Conservation (phyloP, 129 eudicot species). For the Calendula officinalis region DNA sequence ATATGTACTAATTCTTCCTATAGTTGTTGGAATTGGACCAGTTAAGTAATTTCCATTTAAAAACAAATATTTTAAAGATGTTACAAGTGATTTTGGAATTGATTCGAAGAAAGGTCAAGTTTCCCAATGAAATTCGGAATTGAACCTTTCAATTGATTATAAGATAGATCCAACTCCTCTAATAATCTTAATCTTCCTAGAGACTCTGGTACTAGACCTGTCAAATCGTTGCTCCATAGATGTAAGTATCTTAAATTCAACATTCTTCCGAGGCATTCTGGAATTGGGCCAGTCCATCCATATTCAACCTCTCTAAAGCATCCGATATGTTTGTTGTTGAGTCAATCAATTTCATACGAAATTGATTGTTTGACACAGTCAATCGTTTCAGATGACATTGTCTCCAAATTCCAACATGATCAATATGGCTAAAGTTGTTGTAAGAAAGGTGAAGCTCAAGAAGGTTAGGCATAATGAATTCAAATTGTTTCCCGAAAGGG, state of each 20-base stretch:
- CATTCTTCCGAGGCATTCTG: conserved; percentile 1
- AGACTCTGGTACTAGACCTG: background rate
- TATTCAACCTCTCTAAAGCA: background rate
- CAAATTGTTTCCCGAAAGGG: background rate
- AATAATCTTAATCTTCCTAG: background rate
- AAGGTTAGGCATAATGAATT: conserved; percentile 1
- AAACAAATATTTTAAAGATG: background rate
- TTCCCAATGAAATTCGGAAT: background rate
- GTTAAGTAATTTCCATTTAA: background rate
- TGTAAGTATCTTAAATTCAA: background rate
- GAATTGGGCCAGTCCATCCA: background rate
- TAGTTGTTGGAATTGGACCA: background rate
- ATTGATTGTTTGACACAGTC: background rate
- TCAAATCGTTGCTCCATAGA: background rate
- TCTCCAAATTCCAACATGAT: background rate
- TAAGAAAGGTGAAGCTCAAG: background rate
- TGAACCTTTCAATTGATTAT: background rate
- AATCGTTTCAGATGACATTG: conserved; percentile 2
- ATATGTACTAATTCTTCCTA: background rate
- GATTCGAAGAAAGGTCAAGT: background rate
- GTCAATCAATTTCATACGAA: background rate
- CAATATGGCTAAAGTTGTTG: background rate
- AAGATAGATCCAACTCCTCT: background rate
- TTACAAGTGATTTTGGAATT: background rate
- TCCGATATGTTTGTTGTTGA: background rate